Evolutionary conservation across 139 green algal genomes (phyloP), one percentile per base, ranked within the genome.

Genomic region (Zygnema circumcarinatum): DNA sequence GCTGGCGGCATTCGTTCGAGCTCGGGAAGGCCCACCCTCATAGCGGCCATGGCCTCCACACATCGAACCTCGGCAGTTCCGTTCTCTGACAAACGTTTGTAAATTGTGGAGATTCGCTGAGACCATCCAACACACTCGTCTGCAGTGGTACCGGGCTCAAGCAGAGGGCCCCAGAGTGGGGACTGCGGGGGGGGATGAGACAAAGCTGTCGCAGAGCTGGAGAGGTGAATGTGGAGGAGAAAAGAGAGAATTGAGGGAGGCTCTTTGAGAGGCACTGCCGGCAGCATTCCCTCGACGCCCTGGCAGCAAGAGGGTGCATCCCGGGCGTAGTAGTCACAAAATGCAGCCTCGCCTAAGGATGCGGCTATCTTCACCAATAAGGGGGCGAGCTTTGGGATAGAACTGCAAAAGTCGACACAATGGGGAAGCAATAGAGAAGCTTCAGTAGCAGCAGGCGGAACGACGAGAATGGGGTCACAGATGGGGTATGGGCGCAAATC

Each of bases 1-100:
- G 94, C 96, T 33, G 90, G 42, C 1, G 96, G 95, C 74, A 98
- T 88, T 0, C 73, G 89, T 2, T 95, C 89, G 40, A 98, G 76
- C 32, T 93, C 86, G 2, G 87, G 54, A n/a, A 92, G 83, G 3
- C 80, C 89, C 91, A 95, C 96, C 32, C 92, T 86, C 32, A n/a
- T 36, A 3, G 29, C n/a, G 2, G 83, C 80, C 86, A 94, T 91
- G 1, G 53, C 68, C n/a, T 83, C 39, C 35, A 90, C 80, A 62
- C 36, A 62, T 33, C 33, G 31, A 7, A 32, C 39, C 67, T 36
- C 76, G 7, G 38, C 40, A 29, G 20, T 36, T 35, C 40, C 76
- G 3, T 35, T 31, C 0, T 2, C 0, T 84, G 0, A 16, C 39
- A 54, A 54, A 33, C 2, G 32, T 53, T 2, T 67, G 20, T 67